Evolutionary conservation across 768 basidiomycete species (phyloP).

Genomic region (Tubosaeta sp.): DNA sequence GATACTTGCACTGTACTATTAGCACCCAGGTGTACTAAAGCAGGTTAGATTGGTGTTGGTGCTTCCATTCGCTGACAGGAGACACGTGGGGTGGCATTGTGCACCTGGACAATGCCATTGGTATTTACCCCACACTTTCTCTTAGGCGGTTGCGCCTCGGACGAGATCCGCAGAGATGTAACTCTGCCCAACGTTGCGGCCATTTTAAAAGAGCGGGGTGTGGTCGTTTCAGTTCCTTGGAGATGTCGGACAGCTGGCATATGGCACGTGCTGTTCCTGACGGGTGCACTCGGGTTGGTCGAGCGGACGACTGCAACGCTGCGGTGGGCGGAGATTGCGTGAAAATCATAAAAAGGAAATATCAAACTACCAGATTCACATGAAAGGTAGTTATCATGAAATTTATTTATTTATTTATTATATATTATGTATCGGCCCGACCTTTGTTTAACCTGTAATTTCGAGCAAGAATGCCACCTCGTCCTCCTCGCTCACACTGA

Average conservation of each 20-base stretch:
- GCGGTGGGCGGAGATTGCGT: background rate
- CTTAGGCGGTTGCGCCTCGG: slow-evolving; percentile 13
- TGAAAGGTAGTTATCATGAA: background rate
- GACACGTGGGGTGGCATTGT: slow-evolving; percentile 1
- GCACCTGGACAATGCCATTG: too few species aligned
- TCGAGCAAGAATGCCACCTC: slow-evolving; percentile 14
- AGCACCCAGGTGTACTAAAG: slow-evolving; percentile 49
- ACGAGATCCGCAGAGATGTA: slow-evolving; percentile 13
- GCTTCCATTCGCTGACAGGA: background rate
- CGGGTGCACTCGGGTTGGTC: background rate
- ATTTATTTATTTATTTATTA: background rate
- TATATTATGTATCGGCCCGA: slow-evolving; percentile 19
- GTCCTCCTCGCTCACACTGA: slow-evolving; percentile 13
- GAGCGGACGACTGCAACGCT: background rate
- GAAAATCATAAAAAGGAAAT: background rate
- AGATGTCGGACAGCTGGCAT: background rate
- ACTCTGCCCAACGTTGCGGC: too few species aligned
- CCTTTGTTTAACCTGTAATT: slow-evolving; percentile 14
- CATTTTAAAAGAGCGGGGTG: background rate
- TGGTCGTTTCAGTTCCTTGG: background rate
- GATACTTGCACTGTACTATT: slow-evolving; percentile 7
- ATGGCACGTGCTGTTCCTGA: background rate
- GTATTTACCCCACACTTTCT: slow-evolving; percentile 18
- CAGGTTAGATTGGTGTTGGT: slow-evolving; percentile 15
- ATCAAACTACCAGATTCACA: background rate